These are phyloP conservation scores for Pistacia integerrima DNA, from an alignment of 345 rosid species.

Conservation along the genomic window DNA sequence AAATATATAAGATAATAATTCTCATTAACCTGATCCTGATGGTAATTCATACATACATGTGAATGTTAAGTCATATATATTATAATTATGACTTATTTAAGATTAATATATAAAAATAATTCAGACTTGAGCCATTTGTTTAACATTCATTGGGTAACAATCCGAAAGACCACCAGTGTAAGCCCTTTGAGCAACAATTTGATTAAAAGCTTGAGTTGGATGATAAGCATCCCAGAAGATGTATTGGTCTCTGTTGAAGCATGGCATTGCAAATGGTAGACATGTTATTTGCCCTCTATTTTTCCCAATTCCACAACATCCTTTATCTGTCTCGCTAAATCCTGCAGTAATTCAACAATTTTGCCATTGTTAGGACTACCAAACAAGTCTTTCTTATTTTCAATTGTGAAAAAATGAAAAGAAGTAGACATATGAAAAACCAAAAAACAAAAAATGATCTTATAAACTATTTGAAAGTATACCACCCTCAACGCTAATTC, in stretches of 20 bases:
- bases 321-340: slow-evolving; percentile 50
- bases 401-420: no score
- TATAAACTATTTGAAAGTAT: no score
- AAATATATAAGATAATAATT: no score
- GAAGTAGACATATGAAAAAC: no score
- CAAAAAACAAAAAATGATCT: no score
- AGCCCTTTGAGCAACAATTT: slow-evolving; percentile 51
- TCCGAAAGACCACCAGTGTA: slow-evolving; percentile 49
- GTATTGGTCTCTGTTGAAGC: slow-evolving; percentile 52
- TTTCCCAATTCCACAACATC: slow-evolving; percentile 73
- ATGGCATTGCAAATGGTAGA: slow-evolving; percentile 55
- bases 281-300: slow-evolving; percentile 69
- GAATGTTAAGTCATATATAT: neutral
- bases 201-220: slow-evolving; percentile 66
- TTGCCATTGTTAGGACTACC: no score
- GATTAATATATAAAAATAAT: neutral
- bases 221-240: slow-evolving; percentile 76
- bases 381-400: no score
- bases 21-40: no score
- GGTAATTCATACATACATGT: no score
- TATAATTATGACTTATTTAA: no score
- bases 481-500: no score
- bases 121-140: slow-evolving; percentile 42
- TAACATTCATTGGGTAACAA: slow-evolving; percentile 61
- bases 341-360: slow-evolving; percentile 25